A percentile compares a stretch with the other conserved stretches of the same genome.
phyloP scores from a whole-genome alignment of 164 flowering plant genomes.

The Stephania japonica region DNA sequence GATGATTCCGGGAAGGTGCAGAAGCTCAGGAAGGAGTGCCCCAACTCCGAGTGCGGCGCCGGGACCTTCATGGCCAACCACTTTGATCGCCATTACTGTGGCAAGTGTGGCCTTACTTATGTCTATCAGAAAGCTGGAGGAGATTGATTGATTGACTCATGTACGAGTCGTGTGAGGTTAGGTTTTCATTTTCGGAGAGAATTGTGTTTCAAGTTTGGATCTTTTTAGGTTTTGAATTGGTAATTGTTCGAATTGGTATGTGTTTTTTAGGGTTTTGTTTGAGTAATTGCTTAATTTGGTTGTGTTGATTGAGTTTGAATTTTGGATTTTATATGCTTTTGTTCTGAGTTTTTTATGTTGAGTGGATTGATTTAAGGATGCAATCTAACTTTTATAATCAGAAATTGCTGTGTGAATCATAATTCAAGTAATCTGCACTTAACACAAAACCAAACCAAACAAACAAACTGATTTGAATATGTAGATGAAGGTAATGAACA shows the following conservation, averaged over 20 bases:
- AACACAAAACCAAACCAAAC: no score
- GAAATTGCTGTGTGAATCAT: no score
- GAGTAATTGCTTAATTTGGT: not conserved
- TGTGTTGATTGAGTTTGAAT: not conserved
- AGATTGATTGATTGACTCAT: constrained; percentile 20
- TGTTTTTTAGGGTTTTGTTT: not conserved
- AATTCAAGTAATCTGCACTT: no score
- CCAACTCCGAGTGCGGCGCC: constrained; percentile 60
- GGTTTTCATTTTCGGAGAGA: not conserved
- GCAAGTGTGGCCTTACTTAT: constrained; percentile 61
- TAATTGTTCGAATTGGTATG: not conserved
- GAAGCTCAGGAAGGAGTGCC: constrained; percentile 69
- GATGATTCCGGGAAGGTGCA: constrained; percentile 62
- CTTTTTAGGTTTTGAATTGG: not conserved
- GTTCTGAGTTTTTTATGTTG: not conserved
- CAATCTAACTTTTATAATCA: no score
- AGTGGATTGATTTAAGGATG: no score
- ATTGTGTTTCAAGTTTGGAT: not conserved
- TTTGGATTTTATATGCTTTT: not conserved
- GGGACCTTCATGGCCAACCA: constrained; percentile 72
- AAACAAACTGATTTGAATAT: no score
- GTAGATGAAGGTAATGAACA: no score
- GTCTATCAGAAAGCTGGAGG: constrained; percentile 53
- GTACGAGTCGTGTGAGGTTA: not conserved
- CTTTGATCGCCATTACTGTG: constrained; percentile 56